phyloP scores from a whole-genome alignment of 2,329 filamentous ascomycete species.

The Zasmidium citrigriseum region DNA sequence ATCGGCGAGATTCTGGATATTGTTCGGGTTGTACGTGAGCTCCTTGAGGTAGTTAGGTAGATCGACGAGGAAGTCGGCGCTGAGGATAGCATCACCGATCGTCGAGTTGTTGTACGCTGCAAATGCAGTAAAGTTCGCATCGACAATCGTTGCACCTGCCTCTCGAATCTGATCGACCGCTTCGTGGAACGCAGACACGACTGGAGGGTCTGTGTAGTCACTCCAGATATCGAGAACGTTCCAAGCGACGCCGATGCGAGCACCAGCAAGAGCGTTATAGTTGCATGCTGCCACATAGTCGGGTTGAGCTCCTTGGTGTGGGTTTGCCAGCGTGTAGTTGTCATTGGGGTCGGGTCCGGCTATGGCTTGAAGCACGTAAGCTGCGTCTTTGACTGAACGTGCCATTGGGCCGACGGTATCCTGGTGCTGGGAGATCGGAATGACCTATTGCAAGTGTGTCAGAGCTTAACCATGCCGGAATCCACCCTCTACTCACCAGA shows the following conservation, averaged over 20 bases:
- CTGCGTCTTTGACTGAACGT: slow-evolving; percentile 60
- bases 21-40: slow-evolving; percentile 60
- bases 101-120: slow-evolving; percentile 45
- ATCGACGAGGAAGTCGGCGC: slow-evolving; percentile 61
- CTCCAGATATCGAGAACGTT: slow-evolving; percentile 53
- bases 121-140: slow-evolving; percentile 25
- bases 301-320: slow-evolving; percentile 52
- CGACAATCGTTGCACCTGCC: slow-evolving; percentile 22
- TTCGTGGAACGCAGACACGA: slow-evolving; percentile 44
- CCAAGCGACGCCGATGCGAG: slow-evolving; percentile 64
- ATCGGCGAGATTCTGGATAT: slow-evolving; percentile 54
- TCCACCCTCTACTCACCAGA: slow-evolving; percentile 65
- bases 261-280: slow-evolving; percentile 49
- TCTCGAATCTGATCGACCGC: slow-evolving; percentile 17
- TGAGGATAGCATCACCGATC: slow-evolving; percentile 49
- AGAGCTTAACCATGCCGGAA: no score
- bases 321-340: slow-evolving; percentile 62
- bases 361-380: slow-evolving; percentile 60
- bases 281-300: slow-evolving; percentile 63
- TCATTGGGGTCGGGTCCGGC: slow-evolving; percentile 54
- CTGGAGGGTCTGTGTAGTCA: slow-evolving; percentile 38
- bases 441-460: slow-evolving; percentile 62
- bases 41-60: slow-evolving; percentile 59
- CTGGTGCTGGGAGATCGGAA: slow-evolving; percentile 63
- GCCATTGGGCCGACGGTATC: slow-evolving; percentile 61